Conservation (phyloP, 2,329 filamentous ascomycete genomes). For the Ophiostoma sp. region DNA sequence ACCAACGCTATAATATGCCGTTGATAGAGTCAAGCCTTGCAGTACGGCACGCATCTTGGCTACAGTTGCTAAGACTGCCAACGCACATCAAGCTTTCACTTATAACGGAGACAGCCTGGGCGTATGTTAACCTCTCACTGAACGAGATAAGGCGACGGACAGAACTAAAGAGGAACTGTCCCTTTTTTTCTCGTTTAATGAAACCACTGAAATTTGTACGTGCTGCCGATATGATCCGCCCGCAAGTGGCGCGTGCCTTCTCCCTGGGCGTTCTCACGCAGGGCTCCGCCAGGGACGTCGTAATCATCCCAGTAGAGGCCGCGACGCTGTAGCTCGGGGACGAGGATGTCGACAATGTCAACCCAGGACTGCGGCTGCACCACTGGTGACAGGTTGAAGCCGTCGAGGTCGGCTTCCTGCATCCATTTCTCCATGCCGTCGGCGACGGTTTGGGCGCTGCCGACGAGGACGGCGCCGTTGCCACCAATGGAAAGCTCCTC, state of each 20-base stretch:
- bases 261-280: constrained; percentile 36
- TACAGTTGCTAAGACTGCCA: no score
- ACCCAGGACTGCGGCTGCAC: constrained; percentile 53
- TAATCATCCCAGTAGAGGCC: constrained; percentile 52
- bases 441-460: constrained; percentile 60
- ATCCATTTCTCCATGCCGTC: constrained; percentile 65
- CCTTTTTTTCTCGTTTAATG: no score
- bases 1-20: no score
- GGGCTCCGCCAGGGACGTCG: constrained; percentile 39
- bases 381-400: constrained; percentile 53
- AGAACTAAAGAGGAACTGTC: no score
- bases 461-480: constrained; percentile 42
- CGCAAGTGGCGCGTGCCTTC: background rate
- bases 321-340: constrained; percentile 55
- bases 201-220: background rate
- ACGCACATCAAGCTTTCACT: no score
- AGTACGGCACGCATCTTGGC: no score
- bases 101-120: no score
- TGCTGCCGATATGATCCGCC: background rate
- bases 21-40: no score
- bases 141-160: no score
- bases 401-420: constrained; percentile 63
- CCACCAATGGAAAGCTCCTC: constrained; percentile 27
- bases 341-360: constrained; percentile 58
- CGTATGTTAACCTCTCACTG: no score